Evolutionary conservation across 148 eudicot genomes (phyloP).

Genomic region (Diospyros lotus): DNA sequence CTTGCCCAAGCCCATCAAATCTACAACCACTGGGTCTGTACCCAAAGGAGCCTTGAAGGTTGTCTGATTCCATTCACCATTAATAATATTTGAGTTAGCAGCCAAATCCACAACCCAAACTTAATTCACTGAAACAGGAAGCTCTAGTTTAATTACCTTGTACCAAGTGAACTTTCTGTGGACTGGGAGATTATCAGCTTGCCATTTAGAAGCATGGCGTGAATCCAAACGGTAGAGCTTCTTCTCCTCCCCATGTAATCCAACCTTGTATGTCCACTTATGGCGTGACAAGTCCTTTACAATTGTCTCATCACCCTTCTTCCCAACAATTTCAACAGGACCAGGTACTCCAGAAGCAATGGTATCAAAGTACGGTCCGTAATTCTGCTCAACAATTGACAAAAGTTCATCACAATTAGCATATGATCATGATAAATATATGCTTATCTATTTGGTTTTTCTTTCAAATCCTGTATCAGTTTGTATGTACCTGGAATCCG

Average conservation of each 20-base stretch:
- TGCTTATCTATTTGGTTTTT: neutral
- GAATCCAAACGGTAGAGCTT: constrained; percentile 15
- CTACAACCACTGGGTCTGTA: constrained; percentile 36
- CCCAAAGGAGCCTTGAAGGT: constrained; percentile 45
- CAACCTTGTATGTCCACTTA: constrained; percentile 48
- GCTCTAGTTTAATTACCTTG: constrained; percentile 28
- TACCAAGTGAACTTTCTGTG: constrained; percentile 40
- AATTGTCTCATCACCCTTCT: constrained; percentile 31
- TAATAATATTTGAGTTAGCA: too few species aligned
- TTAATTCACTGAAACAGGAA: neutral
- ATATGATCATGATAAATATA: too few species aligned
- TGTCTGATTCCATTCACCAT: constrained; percentile 20
- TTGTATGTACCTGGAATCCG: constrained; percentile 31
- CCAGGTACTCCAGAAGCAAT: constrained; percentile 35
- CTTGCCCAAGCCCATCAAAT: constrained; percentile 42
- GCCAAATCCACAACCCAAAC: neutral
- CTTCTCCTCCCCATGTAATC: constrained; percentile 28
- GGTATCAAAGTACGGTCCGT: constrained; percentile 41
- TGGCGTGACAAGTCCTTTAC: constrained; percentile 37
- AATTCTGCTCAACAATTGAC: constrained; percentile 29
- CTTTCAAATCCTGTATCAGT: too few species aligned
- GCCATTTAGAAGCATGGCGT: constrained; percentile 19
- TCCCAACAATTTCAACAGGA: constrained; percentile 43
- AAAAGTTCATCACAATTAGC: neutral
- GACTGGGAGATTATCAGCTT: constrained; percentile 18